Evolutionary conservation across 2,329 filamentous ascomycete species (phyloP), one percentile per base, ranked within the genome.

Genomic region (Exserohilum rostratum): DNA sequence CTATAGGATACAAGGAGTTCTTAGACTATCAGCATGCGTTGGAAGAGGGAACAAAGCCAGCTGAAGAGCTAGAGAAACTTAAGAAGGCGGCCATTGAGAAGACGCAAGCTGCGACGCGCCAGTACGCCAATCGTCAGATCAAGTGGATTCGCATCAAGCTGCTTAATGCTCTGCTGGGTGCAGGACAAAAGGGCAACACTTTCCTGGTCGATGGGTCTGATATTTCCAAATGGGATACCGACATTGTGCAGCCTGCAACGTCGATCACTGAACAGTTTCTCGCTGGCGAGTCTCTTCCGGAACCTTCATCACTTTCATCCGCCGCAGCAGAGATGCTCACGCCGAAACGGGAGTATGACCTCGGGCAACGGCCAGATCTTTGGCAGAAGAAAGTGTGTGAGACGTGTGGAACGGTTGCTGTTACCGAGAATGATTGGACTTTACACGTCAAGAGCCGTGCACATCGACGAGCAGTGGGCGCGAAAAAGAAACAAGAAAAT

Each of bases 1-100:
- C 93, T 1, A 99, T 99, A 58, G 95, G 95, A 1, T 97, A 92
- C 76, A 97, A 96, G 72, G 91, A 99, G 70, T 89, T 98, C 69
- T 83, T 90, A 53, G 82, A 85, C 0, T 96, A 92, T 67, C 77
- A 93, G 18, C 35, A 57, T 10, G 74, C 73, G 4, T 58, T 76
- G 3, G 17, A 20, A 7, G 44, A 61, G 1, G 50, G 55, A 2
- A 65, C 76, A 61, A 57, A 73, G 67, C 47, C 50, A 39, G 67
- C 52, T 20, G 30, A 55, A 37, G 79, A 83, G 3, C 75, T 90
- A 1, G 80, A 83, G 17, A 78, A 79, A 15, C 72, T 92, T 12
- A 87, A 84, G 61, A 64, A 71, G 1, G 70, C 80, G 0, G 88
- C 86, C 0, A 77, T 96, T 0, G 89, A 93, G 60, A 84, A 86